These are phyloP conservation scores for Suillus tomentosus DNA, from an alignment of 768 basidiomycete species.

Conservation along the genomic window DNA sequence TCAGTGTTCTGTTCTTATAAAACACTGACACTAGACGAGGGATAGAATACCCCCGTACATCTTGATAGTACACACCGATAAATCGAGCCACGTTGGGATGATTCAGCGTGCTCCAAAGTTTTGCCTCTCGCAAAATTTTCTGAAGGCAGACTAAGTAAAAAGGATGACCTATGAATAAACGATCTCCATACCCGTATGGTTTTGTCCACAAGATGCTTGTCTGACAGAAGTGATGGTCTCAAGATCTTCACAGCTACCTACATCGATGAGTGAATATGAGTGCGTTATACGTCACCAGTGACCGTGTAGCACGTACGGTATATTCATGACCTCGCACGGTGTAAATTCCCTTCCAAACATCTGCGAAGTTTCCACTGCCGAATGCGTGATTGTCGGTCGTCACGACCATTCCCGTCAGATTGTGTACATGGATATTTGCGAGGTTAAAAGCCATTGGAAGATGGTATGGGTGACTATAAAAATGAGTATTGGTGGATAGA, in stretches of 20 bases:
- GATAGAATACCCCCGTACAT: slow-evolving; percentile 18
- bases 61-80: slow-evolving; percentile 21
- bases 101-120: slow-evolving; percentile 26
- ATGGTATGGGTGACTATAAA: not conserved
- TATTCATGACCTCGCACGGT: not conserved
- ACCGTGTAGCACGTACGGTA: not conserved
- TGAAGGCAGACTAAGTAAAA: slow-evolving; percentile 8
- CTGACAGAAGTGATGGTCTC: not conserved
- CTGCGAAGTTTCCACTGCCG: slow-evolving; percentile 4
- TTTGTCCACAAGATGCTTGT: not conserved
- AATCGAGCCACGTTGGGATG: slow-evolving; percentile 30
- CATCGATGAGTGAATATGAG: not conserved
- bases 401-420: slow-evolving; percentile 8
- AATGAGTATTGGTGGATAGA: not conserved
- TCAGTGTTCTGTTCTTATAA: slow-evolving; percentile 27
- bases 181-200: not conserved
- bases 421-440: not conserved
- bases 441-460: not conserved
- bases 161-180: not conserved
- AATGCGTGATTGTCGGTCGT: not conserved
- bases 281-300: not conserved
- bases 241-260: slow-evolving; percentile 7
- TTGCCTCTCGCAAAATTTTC: slow-evolving; percentile 32
- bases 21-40: slow-evolving; percentile 31
- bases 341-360: slow-evolving; percentile 5